A percentile compares a stretch with the other conserved stretches of the same genome.
Evolutionary conservation across 2,329 filamentous ascomycete genomes (phyloP).

Genomic region (Escovopsis sp.): DNA sequence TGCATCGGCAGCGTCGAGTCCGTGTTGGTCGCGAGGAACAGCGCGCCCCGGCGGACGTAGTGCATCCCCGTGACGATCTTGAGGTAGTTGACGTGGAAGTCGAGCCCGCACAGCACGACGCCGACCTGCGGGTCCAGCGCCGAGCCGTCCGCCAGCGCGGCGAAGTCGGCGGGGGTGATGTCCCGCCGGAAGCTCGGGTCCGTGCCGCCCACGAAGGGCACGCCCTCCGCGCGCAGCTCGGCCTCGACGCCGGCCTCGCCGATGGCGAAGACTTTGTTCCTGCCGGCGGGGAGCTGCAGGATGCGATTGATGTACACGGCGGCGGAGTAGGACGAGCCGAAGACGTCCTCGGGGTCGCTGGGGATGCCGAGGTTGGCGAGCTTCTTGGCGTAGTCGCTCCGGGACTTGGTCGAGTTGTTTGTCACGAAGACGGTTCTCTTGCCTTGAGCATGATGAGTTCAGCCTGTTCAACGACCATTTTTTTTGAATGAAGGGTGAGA

Average conservation of each 20-base stretch:
- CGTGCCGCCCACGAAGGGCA: slow-evolving; percentile 75
- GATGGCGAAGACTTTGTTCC: slow-evolving; percentile 88
- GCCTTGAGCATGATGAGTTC: slow-evolving; percentile 34
- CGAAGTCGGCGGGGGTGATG: slow-evolving; percentile 68
- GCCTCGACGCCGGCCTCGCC: slow-evolving; percentile 85
- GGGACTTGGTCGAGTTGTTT: slow-evolving; percentile 97
- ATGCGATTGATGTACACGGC: slow-evolving; percentile 94
- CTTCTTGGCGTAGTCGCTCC: slow-evolving; percentile 84
- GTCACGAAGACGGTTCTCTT: slow-evolving; percentile 94
- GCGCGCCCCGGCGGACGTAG: slow-evolving; percentile 68
- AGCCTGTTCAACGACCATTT: slow-evolving; percentile 1
- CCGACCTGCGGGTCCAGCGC: slow-evolving; percentile 77
- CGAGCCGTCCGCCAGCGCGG: slow-evolving; percentile 58
- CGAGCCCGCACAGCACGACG: slow-evolving; percentile 75
- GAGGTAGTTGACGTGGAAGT: slow-evolving; percentile 91
- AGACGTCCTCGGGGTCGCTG: slow-evolving; percentile 74
- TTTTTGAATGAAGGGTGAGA: background rate
- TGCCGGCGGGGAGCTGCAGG: slow-evolving; percentile 59
- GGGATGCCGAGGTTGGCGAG: slow-evolving; percentile 70
- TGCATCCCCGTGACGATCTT: slow-evolving; percentile 77
- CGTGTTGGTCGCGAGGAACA: slow-evolving; percentile 85
- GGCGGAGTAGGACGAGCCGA: slow-evolving; percentile 87
- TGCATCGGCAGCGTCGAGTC: slow-evolving; percentile 80
- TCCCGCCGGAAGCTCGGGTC: slow-evolving; percentile 66
- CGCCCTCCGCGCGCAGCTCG: slow-evolving; percentile 65